Evolutionary conservation across 2,329 filamentous ascomycete genomes (phyloP).

Genomic region (Alternaria longipes): DNA sequence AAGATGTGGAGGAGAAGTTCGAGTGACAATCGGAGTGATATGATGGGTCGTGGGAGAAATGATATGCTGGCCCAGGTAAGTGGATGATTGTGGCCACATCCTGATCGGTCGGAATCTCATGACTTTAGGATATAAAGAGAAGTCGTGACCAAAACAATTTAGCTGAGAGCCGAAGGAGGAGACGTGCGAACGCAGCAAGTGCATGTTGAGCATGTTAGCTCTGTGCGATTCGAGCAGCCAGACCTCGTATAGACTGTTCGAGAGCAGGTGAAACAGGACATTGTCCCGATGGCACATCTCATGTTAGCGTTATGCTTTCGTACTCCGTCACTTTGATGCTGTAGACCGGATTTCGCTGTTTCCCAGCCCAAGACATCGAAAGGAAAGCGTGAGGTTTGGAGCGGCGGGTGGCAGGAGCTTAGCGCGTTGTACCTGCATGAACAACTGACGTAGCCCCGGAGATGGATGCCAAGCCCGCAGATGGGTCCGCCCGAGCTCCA

Average conservation of each 20-base stretch:
- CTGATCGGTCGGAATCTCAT: not conserved
- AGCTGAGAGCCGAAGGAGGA: not conserved
- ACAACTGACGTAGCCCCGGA: constrained; percentile 25
- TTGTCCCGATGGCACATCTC: not conserved
- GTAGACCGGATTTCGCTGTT: not conserved
- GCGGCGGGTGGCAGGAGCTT: constrained; percentile 6
- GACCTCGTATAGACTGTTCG: not conserved
- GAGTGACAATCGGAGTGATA: not conserved
- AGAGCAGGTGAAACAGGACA: too few relatives aligned
- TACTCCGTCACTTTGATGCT: not conserved
- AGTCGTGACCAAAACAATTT: not conserved
- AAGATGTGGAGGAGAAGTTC: not conserved
- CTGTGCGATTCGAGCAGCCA: not conserved
- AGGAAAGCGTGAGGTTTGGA: not conserved
- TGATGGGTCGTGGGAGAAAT: not conserved
- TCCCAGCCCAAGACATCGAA: not conserved
- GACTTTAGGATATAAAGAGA: not conserved
- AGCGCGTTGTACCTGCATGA: constrained; percentile 24
- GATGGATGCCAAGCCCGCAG: constrained; percentile 19
- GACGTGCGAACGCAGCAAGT: not conserved
- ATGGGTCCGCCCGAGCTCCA: constrained; percentile 21
- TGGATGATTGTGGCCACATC: constrained; percentile 5
- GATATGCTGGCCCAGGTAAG: constrained; percentile 4
- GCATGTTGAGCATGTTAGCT: not conserved
- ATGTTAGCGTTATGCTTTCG: not conserved